A percentile compares a stretch with the other conserved stretches of the same genome.
These are phyloP conservation scores for Colletotrichum gigasporum DNA, from an alignment of 2,329 filamentous ascomycete genomes.

Conservation along the genomic window DNA sequence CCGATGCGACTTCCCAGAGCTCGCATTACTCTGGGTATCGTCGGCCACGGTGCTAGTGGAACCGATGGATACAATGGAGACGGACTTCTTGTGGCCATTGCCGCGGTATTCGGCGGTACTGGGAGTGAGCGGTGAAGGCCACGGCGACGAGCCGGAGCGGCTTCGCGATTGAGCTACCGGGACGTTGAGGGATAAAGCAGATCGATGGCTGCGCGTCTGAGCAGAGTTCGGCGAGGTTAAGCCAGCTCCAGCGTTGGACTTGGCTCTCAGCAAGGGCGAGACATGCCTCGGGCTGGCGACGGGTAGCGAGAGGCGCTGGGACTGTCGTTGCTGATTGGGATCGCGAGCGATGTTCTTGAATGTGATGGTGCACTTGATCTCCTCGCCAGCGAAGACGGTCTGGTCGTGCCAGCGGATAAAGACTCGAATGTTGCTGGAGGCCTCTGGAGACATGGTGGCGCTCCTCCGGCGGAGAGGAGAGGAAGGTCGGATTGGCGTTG, in stretches of 20 bases:
- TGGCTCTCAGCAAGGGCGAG: conserved; percentile 55
- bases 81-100: conserved; percentile 77
- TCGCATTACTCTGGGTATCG: conserved; percentile 52
- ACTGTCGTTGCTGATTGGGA: conserved; percentile 42
- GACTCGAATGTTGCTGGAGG: conserved; percentile 82
- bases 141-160: conserved; percentile 58
- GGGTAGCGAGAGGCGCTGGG: conserved; percentile 34
- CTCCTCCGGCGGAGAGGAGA: conserved; percentile 29
- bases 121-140: conserved; percentile 45
- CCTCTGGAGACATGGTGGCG: conserved; percentile 59
- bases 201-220: conserved; percentile 67
- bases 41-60: conserved; percentile 60
- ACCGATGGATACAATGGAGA: conserved; percentile 85
- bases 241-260: conserved; percentile 52
- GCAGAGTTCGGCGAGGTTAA: conserved; percentile 55
- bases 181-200: conserved; percentile 71
- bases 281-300: conserved; percentile 36
- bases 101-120: conserved; percentile 43
- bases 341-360: conserved; percentile 84
- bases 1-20: conserved; percentile 54
- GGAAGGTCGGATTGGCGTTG: not conserved
- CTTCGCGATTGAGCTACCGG: conserved; percentile 56
- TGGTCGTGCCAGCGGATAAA: conserved; percentile 95
- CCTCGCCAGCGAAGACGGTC: conserved; percentile 95
- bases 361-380: conserved; percentile 93